These are phyloP conservation scores for Vitrella brassicaformis DNA, from an alignment of 73 alveolate genomes.

Conservation along the genomic window DNA sequence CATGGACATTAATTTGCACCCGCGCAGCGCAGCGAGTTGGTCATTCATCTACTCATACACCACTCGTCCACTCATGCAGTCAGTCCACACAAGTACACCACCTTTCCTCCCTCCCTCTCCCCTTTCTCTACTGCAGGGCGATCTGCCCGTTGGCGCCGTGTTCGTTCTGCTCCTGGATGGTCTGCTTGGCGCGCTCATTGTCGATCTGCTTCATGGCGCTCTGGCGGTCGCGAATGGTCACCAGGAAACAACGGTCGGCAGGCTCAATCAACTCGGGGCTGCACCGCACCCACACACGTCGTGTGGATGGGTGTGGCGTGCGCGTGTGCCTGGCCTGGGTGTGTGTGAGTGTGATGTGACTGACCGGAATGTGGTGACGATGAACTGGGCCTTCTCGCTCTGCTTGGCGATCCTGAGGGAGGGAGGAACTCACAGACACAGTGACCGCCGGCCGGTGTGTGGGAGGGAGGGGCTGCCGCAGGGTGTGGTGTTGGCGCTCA, in stretches of 20 bases:
- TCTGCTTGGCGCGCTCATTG: background rate
- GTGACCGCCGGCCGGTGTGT: too few relatives aligned
- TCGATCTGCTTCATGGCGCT: background rate
- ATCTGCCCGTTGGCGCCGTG: too few relatives aligned
- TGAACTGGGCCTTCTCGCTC: background rate
- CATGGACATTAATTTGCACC: too few relatives aligned
- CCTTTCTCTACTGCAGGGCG: too few relatives aligned
- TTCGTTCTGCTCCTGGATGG: background rate
- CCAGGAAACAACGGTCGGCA: background rate
- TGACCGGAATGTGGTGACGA: background rate
- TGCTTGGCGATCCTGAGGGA: background rate
- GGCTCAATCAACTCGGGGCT: background rate
- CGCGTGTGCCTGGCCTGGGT: too few relatives aligned
- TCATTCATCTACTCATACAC: background rate
- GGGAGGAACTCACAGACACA: background rate
- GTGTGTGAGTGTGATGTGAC: too few relatives aligned
- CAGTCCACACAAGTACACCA: background rate
- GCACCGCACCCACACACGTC: too few relatives aligned
- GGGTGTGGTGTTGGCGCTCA: too few relatives aligned
- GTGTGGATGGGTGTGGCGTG: too few relatives aligned
- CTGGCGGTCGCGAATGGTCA: background rate
- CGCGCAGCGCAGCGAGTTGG: too few relatives aligned
- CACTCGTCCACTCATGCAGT: background rate
- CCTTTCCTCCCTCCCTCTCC: background rate
- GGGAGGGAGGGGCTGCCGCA: too few relatives aligned